Evolutionary conservation across 164 flowering plant species (phyloP).

Genomic region (Nymphaea colorata): DNA sequence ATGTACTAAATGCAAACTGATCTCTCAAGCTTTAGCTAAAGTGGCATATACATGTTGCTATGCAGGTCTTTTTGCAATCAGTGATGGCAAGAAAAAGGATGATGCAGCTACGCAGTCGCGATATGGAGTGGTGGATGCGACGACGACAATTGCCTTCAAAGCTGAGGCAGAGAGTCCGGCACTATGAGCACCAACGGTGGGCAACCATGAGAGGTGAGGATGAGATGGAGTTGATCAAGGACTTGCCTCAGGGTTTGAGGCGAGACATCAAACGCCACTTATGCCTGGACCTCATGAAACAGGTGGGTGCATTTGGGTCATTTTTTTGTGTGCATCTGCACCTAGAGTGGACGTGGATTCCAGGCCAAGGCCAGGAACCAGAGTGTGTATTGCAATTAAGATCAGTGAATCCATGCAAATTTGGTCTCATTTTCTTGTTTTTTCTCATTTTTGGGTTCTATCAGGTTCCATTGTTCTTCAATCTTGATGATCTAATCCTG

Average conservation of each 20-base stretch:
- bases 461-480: constrained; percentile 79
- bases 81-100: constrained; percentile 87
- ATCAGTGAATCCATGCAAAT: neutral
- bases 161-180: constrained; percentile 75
- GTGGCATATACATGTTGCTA: no score
- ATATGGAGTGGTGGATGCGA: constrained; percentile 99
- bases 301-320: constrained; percentile 26
- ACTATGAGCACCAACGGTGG: constrained; percentile 78
- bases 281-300: constrained; percentile 73
- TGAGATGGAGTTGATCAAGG: constrained; percentile 80
- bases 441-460: neutral
- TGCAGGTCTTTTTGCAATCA: constrained; percentile 72
- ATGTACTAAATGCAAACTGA: no score
- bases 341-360: neutral
- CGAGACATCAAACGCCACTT: constrained; percentile 87
- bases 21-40: no score
- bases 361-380: no score
- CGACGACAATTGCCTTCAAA: constrained; percentile 72
- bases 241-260: constrained; percentile 84
- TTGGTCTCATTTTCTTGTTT: neutral
- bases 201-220: constrained; percentile 81
- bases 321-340: neutral
- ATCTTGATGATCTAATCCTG: constrained; percentile 80
- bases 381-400: no score
- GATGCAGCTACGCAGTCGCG: constrained; percentile 74